Evolutionary conservation across 116 monocot genomes (phyloP).

Genomic region (Trichopus zeylanicus): DNA sequence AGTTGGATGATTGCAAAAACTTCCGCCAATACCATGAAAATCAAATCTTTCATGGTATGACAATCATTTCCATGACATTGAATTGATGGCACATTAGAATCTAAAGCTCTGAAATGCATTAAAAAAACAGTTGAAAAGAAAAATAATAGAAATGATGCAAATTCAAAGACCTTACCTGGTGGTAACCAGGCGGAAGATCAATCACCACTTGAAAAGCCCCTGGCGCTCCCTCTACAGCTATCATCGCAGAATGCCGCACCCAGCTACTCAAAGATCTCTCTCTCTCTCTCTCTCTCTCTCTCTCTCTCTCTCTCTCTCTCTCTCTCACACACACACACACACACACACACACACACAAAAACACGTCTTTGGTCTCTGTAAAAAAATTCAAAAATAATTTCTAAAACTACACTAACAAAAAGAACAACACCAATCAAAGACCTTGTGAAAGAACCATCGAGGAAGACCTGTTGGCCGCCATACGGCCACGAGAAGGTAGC

Average conservation of each 20-base stretch:
- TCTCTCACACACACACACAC: no score
- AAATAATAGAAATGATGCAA: neutral
- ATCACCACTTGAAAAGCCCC: constrained; percentile 14
- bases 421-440: neutral
- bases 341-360: no score
- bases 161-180: constrained; percentile 14
- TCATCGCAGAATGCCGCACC: constrained; percentile 16
- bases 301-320: no score
- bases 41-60: no score
- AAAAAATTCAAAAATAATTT: neutral
- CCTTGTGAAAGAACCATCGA: constrained; percentile 8
- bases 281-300: no score
- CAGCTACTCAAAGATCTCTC: constrained; percentile 20
- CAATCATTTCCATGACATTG: neutral
- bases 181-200: constrained; percentile 22
- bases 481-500: constrained; percentile 5
- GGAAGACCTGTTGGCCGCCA: constrained; percentile 4
- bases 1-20: no score
- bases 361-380: neutral
- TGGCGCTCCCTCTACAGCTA: constrained; percentile 2
- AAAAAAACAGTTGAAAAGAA: no score
- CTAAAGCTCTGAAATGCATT: no score
- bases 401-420: neutral
- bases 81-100: no score
- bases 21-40: no score